Base-by-base conservation (phyloP, 441 rosid species). In the Euphorbia celastroides region DNA sequence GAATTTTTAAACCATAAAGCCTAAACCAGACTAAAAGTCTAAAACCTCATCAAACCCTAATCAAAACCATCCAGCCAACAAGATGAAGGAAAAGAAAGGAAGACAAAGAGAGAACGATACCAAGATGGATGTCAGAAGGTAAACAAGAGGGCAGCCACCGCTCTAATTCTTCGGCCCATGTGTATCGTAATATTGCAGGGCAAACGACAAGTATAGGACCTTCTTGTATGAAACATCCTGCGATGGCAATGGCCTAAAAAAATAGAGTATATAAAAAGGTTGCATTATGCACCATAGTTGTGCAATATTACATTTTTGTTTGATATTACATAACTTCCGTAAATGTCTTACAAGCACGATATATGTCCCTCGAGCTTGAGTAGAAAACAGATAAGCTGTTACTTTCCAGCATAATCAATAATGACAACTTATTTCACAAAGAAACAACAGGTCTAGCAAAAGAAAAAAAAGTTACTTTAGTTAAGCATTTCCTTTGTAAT, bases 111-210 rank as follows among this genome's bases (percentile, higher is more conserved):
- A 68, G 51, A 50, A 64, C 23, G 42, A 1, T 86, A 90, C 98
- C 97, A 41, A 93, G 91, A 78, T 93, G 98, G 74, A 90, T 81
- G 72, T 90, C 97, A 51, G 92, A 81, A 70, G 98, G 98, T 76
- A 90, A 82, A 79, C 90, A 91, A 79, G 34, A 78, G 66, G 96
- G 92, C 75, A 93, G 81, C 98, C 98, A 93, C 64, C 88, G 90
- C 79, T 93, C 98, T 75, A 93, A 68, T 74, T 93, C 97, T 75
- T 93, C 97, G 30, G 97, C 98, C 97, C 98, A 93, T 17, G 94
- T 79, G 75, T 74, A 88, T 60, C 97, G 90, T 77, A 93, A 78
- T 66, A 93, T 75, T 65, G 98, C 98, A 31, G 98, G 98, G 77
- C 98, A 90, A 42, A 90, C 98, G 76, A 93, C 81, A 74, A 93